Percentiles rank a stretch among this genome's conserved stretches.
These are phyloP conservation scores for Phytophthora uliginosa DNA, from an alignment of 352 stramenopile species.

Conservation along the genomic window DNA sequence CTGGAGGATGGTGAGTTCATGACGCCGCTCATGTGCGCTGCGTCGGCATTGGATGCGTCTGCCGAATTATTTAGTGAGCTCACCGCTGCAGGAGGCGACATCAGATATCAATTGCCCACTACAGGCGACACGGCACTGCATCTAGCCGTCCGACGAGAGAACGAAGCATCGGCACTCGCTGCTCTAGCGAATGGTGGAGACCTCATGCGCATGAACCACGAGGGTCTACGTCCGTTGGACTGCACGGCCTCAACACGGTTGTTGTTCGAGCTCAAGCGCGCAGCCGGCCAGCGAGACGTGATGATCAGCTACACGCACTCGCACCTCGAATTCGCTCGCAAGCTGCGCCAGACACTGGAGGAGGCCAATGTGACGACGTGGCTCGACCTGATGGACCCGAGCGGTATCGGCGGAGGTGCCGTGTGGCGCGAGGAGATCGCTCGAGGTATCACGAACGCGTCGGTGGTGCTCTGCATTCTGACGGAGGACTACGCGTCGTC, in stretches of 20 bases:
- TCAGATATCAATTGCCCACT: conserved; percentile 63
- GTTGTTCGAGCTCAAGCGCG: conserved; percentile 75
- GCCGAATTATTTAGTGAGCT: conserved; percentile 48
- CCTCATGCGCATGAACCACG: conserved; percentile 73
- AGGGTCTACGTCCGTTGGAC: conserved; percentile 69
- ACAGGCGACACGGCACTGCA: conserved; percentile 76
- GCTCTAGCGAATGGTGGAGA: conserved; percentile 65
- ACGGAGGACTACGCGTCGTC: conserved; percentile 77
- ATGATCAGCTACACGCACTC: conserved; percentile 91
- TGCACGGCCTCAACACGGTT: conserved; percentile 76
- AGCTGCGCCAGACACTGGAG: conserved; percentile 67
- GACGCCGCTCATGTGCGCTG: conserved; percentile 53
- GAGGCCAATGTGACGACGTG: conserved; percentile 77
- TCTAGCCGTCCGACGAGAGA: conserved; percentile 65
- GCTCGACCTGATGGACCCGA: conserved; percentile 84
- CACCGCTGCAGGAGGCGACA: conserved; percentile 53
- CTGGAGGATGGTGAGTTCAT: conserved; percentile 53
- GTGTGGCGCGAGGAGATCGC: conserved; percentile 84
- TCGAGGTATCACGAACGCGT: conserved; percentile 70
- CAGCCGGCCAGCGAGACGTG: conserved; percentile 73
- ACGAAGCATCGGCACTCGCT: conserved; percentile 61
- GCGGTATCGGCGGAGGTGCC: conserved; percentile 73
- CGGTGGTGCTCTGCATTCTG: conserved; percentile 71
- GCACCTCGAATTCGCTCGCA: conserved; percentile 79
- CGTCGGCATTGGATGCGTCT: conserved; percentile 24